Evolutionary conservation across 2,329 filamentous ascomycete species (phyloP).

Genomic region (Monosporascus cannonballus): DNA sequence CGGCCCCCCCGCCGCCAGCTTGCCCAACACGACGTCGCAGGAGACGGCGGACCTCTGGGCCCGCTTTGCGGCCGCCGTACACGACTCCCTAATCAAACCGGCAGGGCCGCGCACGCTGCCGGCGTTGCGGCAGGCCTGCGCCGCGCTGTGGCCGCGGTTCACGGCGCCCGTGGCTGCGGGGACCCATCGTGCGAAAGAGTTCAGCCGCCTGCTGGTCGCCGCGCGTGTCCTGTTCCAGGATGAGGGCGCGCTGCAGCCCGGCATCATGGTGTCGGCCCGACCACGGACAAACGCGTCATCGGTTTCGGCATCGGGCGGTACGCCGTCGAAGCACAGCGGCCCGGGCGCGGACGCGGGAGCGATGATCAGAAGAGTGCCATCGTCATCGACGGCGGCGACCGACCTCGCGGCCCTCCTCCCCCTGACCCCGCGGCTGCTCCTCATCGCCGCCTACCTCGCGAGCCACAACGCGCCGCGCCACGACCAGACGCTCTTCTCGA

Average conservation of each 20-base stretch:
- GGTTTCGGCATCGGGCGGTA: not conserved
- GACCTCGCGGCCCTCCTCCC: conserved; percentile 57
- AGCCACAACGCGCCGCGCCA: conserved; percentile 73
- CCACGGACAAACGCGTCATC: not conserved
- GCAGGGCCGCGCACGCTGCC: conserved; percentile 69
- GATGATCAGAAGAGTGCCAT: not conserved
- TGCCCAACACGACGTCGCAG: conserved; percentile 43
- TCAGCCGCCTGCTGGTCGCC: conserved; percentile 73
- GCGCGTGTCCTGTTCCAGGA: conserved; percentile 65
- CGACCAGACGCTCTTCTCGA: conserved; percentile 71
- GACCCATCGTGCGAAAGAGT: conserved; percentile 72
- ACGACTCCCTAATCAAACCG: conserved; percentile 78
- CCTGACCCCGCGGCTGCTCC: conserved; percentile 65
- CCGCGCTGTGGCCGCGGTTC: conserved; percentile 79
- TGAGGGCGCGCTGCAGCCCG: conserved; percentile 62
- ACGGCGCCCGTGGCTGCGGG: conserved; percentile 69
- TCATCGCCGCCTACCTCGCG: conserved; percentile 73
- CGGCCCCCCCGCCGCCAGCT: conserved; percentile 35
- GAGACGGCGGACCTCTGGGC: conserved; percentile 67
- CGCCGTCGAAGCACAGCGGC: not conserved
- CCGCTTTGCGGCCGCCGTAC: conserved; percentile 76
- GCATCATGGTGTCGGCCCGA: conserved; percentile 37
- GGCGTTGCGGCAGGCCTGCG: conserved; percentile 62
- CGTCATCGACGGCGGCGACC: conserved; percentile 16
- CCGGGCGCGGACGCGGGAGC: too few relatives aligned